Percentiles rank a stretch among this genome's conserved stretches.
Conservation (phyloP, 2,329 filamentous ascomycete species). For the Acrodontium crateriforme region DNA sequence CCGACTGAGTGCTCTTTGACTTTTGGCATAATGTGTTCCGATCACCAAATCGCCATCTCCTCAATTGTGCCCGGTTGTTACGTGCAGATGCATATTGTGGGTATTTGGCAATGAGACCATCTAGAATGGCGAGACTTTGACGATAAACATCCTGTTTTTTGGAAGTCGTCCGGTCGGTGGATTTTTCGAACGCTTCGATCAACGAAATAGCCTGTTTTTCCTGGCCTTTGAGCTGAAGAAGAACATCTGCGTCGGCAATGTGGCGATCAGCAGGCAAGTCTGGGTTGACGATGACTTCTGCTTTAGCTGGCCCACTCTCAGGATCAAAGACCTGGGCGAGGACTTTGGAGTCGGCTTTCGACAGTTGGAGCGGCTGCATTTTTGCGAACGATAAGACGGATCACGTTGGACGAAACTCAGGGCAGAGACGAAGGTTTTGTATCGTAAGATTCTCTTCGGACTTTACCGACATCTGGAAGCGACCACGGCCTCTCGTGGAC, state of each 20-base stretch:
- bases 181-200: slow-evolving; percentile 14
- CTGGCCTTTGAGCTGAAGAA: slow-evolving; percentile 7
- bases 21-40: slow-evolving; percentile 16
- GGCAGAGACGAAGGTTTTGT: no score
- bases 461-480: no score
- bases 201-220: slow-evolving; percentile 15
- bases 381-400: no score
- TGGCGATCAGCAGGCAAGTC: slow-evolving; percentile 13
- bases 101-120: slow-evolving; percentile 41
- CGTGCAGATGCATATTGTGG: slow-evolving; percentile 58
- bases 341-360: slow-evolving; percentile 27
- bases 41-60: slow-evolving; percentile 38
- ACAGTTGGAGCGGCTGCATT: slow-evolving; percentile 4
- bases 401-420: no score
- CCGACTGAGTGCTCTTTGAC: slow-evolving; percentile 1
- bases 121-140: slow-evolving; percentile 29
- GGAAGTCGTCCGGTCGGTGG: slow-evolving; percentile 1
- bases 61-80: slow-evolving; percentile 59
- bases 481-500: no score
- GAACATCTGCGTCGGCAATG: slow-evolving; percentile 7
- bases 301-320: slow-evolving; percentile 12
- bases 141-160: slow-evolving; percentile 10
- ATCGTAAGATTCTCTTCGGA: no score
- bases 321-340: slow-evolving; percentile 30
- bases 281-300: slow-evolving; percentile 13